A percentile compares a stretch with the other conserved stretches of the same genome.
Conservation (phyloP, 164 flowering plant species). For the Macadamia integrifolia region DNA sequence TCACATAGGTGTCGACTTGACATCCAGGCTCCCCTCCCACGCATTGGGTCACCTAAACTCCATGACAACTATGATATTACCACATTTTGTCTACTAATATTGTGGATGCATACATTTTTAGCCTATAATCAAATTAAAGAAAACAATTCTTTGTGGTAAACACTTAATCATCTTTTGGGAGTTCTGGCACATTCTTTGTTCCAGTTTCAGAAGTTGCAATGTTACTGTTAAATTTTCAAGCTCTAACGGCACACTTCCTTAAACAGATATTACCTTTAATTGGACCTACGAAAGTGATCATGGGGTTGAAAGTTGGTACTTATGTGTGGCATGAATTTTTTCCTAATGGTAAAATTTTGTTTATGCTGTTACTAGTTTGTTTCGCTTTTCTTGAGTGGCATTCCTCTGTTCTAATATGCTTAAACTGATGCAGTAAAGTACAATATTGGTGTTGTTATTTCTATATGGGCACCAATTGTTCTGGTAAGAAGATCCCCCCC, state of each 20-base stretch:
- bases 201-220: neutral
- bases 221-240: neutral
- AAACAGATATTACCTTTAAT: conserved; percentile 71
- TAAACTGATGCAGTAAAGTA: conserved; percentile 45
- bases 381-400: conserved; percentile 2
- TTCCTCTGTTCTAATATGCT: conserved; percentile 16
- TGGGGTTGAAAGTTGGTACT: conserved; percentile 39
- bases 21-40: no score
- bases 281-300: conserved; percentile 68
- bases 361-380: neutral
- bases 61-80: no score
- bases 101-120: no score
- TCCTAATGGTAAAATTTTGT: conserved; percentile 56
- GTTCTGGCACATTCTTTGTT: neutral
- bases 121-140: neutral
- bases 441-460: conserved; percentile 73
- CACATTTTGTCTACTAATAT: no score
- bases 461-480: conserved; percentile 92
- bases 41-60: no score
- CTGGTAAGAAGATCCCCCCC: conserved; percentile 41
- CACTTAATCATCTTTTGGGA: neutral
- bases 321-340: conserved; percentile 97
- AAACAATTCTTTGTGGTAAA: neutral
- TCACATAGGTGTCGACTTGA: no score
- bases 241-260: conserved; percentile 5